These are phyloP conservation scores for Oryza punctata DNA, from an alignment of 176 grass and related monocot species.

Conservation along the genomic window DNA sequence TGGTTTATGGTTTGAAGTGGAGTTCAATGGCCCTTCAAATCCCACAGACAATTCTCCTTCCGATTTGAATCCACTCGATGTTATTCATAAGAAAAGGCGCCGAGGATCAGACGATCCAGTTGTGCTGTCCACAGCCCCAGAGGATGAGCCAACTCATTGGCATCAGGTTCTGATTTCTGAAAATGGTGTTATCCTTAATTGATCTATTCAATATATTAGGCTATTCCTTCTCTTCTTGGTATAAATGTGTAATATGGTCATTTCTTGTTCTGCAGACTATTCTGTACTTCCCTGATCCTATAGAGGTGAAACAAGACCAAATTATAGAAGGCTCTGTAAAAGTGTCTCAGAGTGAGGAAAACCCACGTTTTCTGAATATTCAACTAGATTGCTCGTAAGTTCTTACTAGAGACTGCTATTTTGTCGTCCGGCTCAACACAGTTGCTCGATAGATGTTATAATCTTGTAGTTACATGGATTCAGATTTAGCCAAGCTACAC, in stretches of 20 bases:
- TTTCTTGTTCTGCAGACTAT: constrained; percentile 71
- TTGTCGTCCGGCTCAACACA: not conserved
- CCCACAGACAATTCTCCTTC: constrained; percentile 38
- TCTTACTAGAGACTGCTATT: not conserved
- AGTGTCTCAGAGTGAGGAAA: constrained; percentile 76
- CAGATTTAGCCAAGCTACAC: not conserved
- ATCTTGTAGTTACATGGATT: not conserved
- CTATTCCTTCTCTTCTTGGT: not conserved
- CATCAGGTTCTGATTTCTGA: constrained; percentile 68
- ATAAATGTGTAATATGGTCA: constrained; percentile 4
- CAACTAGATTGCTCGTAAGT: constrained; percentile 85
- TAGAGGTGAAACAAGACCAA: constrained; percentile 84
- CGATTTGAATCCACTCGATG: constrained; percentile 48
- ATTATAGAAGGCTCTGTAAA: constrained; percentile 79
- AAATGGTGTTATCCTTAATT: constrained; percentile 7
- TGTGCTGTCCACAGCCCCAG: constrained; percentile 85
- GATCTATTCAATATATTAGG: not conserved
- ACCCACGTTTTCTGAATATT: constrained; percentile 83
- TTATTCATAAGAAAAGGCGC: constrained; percentile 61
- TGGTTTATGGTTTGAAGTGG: constrained; percentile 97
- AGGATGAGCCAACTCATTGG: constrained; percentile 89
- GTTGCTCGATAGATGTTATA: not conserved
- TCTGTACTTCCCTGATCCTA: constrained; percentile 85
- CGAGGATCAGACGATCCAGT: constrained; percentile 48
- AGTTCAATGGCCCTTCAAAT: constrained; percentile 78